Conservation (phyloP, 345 rosid species). For the Populus euphratica region DNA sequence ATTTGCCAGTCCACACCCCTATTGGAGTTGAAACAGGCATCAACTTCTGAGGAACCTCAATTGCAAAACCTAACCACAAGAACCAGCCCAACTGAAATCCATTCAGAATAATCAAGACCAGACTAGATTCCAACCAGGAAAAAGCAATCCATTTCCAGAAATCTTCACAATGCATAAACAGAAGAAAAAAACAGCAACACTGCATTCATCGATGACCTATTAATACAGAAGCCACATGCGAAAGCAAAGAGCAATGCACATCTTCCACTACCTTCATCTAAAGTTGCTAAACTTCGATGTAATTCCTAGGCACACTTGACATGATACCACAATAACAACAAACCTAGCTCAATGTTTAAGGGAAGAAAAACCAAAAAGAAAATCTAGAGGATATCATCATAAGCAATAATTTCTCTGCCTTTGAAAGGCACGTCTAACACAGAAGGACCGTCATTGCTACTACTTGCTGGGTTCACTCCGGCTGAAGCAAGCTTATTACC, state of each 20-base stretch:
- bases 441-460: conserved; percentile 7
- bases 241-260: background rate
- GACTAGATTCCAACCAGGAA: too few species aligned
- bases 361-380: background rate
- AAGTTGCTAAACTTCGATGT: conserved; percentile 5
- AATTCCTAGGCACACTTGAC: background rate
- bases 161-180: too few species aligned
- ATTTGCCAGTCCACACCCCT: too few species aligned
- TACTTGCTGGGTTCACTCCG: conserved; percentile 52
- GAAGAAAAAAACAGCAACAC: too few species aligned
- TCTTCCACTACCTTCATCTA: conserved; percentile 8
- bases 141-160: background rate
- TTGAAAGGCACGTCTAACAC: conserved; percentile 37
- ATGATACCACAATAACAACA: too few species aligned
- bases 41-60: too few species aligned
- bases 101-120: too few species aligned
- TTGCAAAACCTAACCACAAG: too few species aligned
- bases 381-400: conserved; percentile 64
- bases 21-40: too few species aligned
- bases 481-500: conserved; percentile 71
- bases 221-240: background rate
- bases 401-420: conserved; percentile 67
- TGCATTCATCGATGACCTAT: background rate
- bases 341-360: too few species aligned
- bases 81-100: too few species aligned